phyloP scores from a whole-genome alignment of 768 basidiomycete genomes.

The Roridomyces roridus region DNA sequence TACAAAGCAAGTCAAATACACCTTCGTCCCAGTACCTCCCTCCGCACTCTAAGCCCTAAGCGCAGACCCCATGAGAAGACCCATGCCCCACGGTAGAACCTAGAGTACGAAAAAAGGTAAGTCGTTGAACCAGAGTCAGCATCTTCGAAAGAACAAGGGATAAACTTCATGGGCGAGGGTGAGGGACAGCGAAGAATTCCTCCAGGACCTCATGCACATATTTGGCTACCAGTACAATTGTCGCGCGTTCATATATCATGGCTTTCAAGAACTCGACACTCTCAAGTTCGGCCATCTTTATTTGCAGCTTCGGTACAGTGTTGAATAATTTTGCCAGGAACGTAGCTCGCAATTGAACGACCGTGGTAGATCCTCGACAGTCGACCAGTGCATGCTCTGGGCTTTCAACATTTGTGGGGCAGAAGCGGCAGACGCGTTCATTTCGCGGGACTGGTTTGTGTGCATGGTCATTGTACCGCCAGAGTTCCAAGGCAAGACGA shows the following conservation, averaged over 20 bases:
- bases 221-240: constrained; percentile 6
- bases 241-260: background rate
- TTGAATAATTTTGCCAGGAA: background rate
- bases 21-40: background rate
- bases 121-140: too few relatives aligned
- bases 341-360: background rate
- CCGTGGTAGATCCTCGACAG: too few relatives aligned
- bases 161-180: too few relatives aligned
- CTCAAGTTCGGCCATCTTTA: background rate
- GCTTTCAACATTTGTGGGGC: background rate
- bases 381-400: constrained; percentile 1
- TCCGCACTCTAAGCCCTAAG: background rate
- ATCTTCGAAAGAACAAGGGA: too few relatives aligned
- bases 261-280: background rate
- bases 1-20: constrained; percentile 1
- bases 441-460: background rate
- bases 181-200: constrained; percentile 2
- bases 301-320: background rate
- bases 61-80: too few relatives aligned
- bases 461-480: constrained; percentile 1
- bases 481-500: constrained; percentile 5
- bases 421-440: constrained; percentile 1
- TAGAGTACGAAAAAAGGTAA: too few relatives aligned
- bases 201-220: constrained; percentile 6
- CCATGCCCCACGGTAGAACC: too few relatives aligned